phyloP scores from a whole-genome alignment of 139 green algal genomes.

The Yamagishiella unicocca region DNA sequence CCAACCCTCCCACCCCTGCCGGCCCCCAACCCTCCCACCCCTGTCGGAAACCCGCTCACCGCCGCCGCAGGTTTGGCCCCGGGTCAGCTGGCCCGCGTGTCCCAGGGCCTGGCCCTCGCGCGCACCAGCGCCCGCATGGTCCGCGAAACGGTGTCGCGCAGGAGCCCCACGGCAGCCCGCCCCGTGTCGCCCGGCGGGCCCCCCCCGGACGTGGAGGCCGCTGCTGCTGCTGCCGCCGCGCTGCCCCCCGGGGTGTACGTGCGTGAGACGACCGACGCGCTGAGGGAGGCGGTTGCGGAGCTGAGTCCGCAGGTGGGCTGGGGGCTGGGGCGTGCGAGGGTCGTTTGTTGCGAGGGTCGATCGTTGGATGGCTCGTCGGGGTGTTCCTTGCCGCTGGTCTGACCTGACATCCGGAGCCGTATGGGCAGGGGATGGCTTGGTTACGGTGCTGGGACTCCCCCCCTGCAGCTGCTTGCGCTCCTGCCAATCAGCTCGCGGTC shows the following conservation, averaged over 20 bases:
- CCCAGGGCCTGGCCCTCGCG: conserved; percentile 36
- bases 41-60: no score
- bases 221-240: neutral
- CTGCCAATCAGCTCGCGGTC: no score
- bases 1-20: no score
- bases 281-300: conserved; percentile 33
- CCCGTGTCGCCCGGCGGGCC: neutral
- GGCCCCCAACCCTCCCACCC: no score
- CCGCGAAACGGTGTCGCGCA: neutral
- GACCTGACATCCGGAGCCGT: no score
- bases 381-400: no score
- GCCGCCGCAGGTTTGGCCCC: neutral
- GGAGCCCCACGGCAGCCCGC: neutral
- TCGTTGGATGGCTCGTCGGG: no score
- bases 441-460: no score
- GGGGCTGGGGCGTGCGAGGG: neutral
- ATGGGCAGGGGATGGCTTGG: no score
- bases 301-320: conserved; percentile 6
- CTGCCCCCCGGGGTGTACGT: neutral
- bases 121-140: conserved; percentile 14
- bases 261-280: conserved; percentile 15
- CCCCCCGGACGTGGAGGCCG: neutral
- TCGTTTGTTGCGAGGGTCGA: no score
- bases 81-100: conserved; percentile 42
- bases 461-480: no score